Evolutionary conservation across 148 eudicot species (phyloP).

Genomic region (Diospyros lotus): DNA sequence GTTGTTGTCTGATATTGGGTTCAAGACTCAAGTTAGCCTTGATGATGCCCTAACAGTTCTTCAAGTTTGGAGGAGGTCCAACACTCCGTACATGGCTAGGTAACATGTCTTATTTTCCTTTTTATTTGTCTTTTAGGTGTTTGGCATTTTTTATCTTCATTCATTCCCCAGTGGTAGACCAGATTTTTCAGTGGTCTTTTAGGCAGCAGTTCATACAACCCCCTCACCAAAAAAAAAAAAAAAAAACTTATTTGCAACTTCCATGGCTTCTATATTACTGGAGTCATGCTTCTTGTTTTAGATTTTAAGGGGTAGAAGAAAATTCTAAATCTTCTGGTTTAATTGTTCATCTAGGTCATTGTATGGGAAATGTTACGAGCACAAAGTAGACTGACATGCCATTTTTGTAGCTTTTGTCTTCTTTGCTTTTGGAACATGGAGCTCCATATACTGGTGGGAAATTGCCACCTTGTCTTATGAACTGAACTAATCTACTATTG

Average conservation of each 20-base stretch:
- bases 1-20: slow-evolving; percentile 59
- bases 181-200: no score
- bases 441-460: background rate
- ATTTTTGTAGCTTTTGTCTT: background rate
- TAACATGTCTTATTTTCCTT: slow-evolving; percentile 17
- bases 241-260: no score
- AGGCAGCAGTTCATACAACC: no score
- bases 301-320: background rate
- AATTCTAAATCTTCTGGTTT: background rate
- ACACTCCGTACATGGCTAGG: slow-evolving; percentile 67
- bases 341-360: background rate
- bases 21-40: slow-evolving; percentile 64
- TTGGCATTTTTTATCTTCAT: background rate
- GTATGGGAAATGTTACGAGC: background rate
- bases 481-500: no score
- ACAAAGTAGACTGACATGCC: background rate
- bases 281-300: background rate
- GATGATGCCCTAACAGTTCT: slow-evolving; percentile 61
- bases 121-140: background rate
- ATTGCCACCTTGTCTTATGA: background rate
- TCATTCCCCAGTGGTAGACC: no score
- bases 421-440: background rate
- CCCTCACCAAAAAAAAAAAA: no score
- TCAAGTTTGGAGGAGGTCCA: slow-evolving; percentile 54
- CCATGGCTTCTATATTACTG: no score